Percentiles rank a stretch among this genome's conserved stretches.
Evolutionary conservation across 1,284 basidiomycete genomes (phyloP).

Genomic region (Earliella scabrosa): DNA sequence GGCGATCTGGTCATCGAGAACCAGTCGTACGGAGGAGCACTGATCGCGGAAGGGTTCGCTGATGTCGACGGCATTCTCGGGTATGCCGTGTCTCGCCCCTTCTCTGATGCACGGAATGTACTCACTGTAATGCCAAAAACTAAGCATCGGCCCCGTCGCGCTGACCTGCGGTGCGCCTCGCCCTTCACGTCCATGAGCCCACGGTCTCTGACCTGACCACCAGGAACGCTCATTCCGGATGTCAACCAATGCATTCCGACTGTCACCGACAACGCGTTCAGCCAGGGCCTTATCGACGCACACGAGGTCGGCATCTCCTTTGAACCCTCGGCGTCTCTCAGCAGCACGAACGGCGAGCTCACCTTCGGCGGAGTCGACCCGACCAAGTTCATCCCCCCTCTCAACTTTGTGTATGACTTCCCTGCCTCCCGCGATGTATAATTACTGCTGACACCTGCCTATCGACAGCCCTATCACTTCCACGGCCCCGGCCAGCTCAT

Average conservation of each 20-base stretch:
- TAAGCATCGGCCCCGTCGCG: conserved; percentile 49
- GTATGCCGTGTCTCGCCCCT: conserved; percentile 10
- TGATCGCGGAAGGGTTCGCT: conserved; percentile 37
- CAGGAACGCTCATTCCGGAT: background rate
- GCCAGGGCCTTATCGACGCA: conserved; percentile 26
- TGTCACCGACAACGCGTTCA: conserved; percentile 52
- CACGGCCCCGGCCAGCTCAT: conserved; percentile 40
- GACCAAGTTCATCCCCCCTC: conserved; percentile 50
- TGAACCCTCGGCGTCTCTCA: conserved; percentile 39
- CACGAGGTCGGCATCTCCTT: conserved; percentile 52
- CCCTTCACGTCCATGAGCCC: background rate
- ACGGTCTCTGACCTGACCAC: background rate
- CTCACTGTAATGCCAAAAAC: background rate
- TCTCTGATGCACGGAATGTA: too few relatives aligned
- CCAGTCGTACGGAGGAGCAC: conserved; percentile 60
- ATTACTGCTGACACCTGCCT: background rate
- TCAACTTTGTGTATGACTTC: conserved; percentile 41
- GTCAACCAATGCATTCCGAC: conserved; percentile 19
- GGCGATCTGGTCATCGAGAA: conserved; percentile 20
- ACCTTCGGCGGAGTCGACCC: conserved; percentile 52
- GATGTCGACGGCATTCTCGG: conserved; percentile 55
- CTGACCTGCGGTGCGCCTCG: conserved; percentile 41
- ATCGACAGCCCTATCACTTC: conserved; percentile 27
- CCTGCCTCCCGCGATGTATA: conserved; percentile 4
- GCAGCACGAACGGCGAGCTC: conserved; percentile 32